Base-by-base conservation (phyloP, 2,329 filamentous ascomycete genomes). In the Alternaria brassicae region DNA sequence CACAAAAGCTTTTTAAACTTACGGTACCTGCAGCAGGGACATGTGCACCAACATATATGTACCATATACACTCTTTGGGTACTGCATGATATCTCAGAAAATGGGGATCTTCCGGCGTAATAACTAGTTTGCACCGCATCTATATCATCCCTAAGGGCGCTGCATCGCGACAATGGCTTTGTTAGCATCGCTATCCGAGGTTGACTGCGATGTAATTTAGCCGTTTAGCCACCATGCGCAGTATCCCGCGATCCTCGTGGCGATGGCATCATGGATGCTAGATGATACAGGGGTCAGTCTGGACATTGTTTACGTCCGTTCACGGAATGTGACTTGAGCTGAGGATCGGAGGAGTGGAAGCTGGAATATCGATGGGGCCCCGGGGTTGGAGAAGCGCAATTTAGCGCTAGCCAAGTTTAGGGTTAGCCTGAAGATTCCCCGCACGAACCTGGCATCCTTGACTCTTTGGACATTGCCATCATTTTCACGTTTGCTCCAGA, bases 211-310 rank as follows among this genome's bases (percentile, higher is more conserved):
- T 37, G 56, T 47, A 68, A 64, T 73, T 74, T 73, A 73, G 66
- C 72, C 72, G 68, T 73, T 74, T 73, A 73, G 69, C 66, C 71
- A 67, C 65, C 44, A 59, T n/a, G 27, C 40, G 44, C 34, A 37
- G 39, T 47, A 42, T 42, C 40, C 56, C 53, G 34, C 51, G 37
- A 57, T 41, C 49, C 42, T 54, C 32, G 54, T 39, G 15, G 28
- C 42, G 41, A 51, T 53, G 23, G 49, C 55, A 63, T 61, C 61
- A 61, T 61, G 40, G 58, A 62, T 40, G 19, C 37, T 15, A 40
- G 37, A 13, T 23, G 5, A 21, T 40, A 13, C 52, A 42, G 17
- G 50, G 45, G 30, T 52, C 19, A 37, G 30, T 25, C 34, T 39
- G 47, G 40, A 44, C 17, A 40, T 34, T 39, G 17, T 21, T 13